Percentiles rank a stretch among this genome's conserved stretches.
Conservation (phyloP, 768 basidiomycete genomes). For the Sporobolomyces phaffii region DNA sequence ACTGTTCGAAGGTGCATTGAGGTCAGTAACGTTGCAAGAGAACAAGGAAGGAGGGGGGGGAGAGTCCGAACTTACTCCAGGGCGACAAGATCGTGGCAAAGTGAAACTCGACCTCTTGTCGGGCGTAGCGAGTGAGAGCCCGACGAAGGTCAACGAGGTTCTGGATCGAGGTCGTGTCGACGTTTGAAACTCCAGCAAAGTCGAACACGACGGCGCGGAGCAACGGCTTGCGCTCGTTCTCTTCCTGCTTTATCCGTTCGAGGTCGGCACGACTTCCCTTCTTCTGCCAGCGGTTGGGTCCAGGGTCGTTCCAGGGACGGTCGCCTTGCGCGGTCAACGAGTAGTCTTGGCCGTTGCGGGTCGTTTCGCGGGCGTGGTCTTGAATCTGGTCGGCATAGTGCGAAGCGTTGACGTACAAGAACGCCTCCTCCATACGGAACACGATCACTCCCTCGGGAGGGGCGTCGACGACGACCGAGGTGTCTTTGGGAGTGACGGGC, state of each 20-base stretch:
- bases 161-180: slow-evolving; percentile 88
- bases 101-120: slow-evolving; percentile 63
- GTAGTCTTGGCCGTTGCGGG: slow-evolving; percentile 64
- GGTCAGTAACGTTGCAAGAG: too few relatives aligned
- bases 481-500: slow-evolving; percentile 54
- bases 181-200: slow-evolving; percentile 73
- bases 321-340: slow-evolving; percentile 60
- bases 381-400: slow-evolving; percentile 64
- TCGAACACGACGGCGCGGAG: slow-evolving; percentile 87
- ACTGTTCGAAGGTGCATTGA: too few relatives aligned
- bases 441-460: slow-evolving; percentile 80
- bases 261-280: slow-evolving; percentile 1
- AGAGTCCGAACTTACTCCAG: slow-evolving; percentile 55
- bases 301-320: slow-evolving; percentile 80
- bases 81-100: slow-evolving; percentile 86
- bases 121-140: slow-evolving; percentile 77
- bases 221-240: slow-evolving; percentile 55
- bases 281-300: slow-evolving; percentile 26
- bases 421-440: slow-evolving; percentile 86
- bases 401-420: slow-evolving; percentile 51
- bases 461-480: slow-evolving; percentile 63
- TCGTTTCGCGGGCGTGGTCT: slow-evolving; percentile 69
- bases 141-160: slow-evolving; percentile 77
- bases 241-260: slow-evolving; percentile 42
- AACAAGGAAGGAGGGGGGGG: too few relatives aligned